Evolutionary conservation across 495 filamentous ascomycete species (phyloP).

Genomic region (Darksidea phi): DNA sequence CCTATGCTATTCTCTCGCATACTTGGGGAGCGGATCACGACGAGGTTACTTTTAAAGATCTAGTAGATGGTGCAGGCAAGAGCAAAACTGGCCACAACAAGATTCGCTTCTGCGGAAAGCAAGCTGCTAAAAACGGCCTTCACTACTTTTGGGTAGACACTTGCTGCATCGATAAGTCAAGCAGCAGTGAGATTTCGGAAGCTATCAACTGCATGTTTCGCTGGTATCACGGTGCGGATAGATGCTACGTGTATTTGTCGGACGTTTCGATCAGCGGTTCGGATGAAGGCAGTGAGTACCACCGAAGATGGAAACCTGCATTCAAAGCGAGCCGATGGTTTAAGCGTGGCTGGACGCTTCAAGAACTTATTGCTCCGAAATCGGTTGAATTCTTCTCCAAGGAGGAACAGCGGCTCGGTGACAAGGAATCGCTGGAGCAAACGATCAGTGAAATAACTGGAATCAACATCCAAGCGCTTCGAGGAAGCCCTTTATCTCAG

Average conservation of each 20-base stretch:
- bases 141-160: constrained; percentile 48
- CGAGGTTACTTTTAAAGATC: neutral
- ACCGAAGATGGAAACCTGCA: neutral
- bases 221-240: neutral
- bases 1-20: constrained; percentile 6
- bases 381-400: neutral
- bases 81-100: neutral
- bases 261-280: too few relatives aligned
- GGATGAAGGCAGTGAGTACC: neutral
- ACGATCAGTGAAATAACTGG: neutral
- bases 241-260: constrained; percentile 14
- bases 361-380: constrained; percentile 18
- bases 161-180: constrained; percentile 44
- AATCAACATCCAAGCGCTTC: neutral
- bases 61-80: too few relatives aligned
- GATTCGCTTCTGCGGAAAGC: neutral
- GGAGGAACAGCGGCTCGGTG: neutral
- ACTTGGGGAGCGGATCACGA: neutral
- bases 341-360: constrained; percentile 20
- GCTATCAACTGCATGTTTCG: constrained; percentile 48
- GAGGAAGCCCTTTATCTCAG: neutral
- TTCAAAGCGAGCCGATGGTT: neutral
- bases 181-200: constrained; percentile 41
- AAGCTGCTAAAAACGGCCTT: constrained; percentile 24
- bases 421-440: neutral